Conservation (phyloP, 306 rosid species). For the Rosa multiflora region DNA sequence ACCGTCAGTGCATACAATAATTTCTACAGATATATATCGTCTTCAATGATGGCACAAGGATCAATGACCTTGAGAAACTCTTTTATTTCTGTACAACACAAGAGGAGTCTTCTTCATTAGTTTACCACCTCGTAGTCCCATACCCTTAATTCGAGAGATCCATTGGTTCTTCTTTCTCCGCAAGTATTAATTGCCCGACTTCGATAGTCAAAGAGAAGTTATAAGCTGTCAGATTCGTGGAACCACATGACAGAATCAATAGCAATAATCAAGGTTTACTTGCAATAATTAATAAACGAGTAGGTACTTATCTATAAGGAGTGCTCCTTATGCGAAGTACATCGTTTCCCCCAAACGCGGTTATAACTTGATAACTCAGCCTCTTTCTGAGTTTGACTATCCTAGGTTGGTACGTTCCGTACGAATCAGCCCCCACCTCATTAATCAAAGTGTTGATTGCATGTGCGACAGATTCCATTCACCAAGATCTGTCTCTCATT, state of each 20-base stretch:
- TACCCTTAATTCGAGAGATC: no score
- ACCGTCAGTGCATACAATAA: no score
- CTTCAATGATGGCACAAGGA: no score
- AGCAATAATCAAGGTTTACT: not conserved
- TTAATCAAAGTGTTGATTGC: not conserved
- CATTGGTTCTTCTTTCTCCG: no score
- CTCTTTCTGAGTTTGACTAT: not conserved
- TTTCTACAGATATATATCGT: no score
- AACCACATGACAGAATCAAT: no score
- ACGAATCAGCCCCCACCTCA: not conserved
- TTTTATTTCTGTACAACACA: no score
- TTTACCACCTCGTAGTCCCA: no score
- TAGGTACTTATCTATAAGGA: not conserved
- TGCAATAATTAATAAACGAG: no score
- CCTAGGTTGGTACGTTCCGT: not conserved
- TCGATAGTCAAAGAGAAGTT: not conserved
- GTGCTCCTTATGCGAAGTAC: not conserved
- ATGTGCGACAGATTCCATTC: not conserved
- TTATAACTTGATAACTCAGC: not conserved
- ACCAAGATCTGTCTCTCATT: not conserved
- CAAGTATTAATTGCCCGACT: not conserved
- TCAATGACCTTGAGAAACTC: no score
- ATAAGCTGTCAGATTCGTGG: no score
- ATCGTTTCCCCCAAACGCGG: not conserved
- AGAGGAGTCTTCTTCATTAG: no score